phyloP scores from a whole-genome alignment of 2,329 filamentous ascomycete species.

The Microcyclosporella mali region DNA sequence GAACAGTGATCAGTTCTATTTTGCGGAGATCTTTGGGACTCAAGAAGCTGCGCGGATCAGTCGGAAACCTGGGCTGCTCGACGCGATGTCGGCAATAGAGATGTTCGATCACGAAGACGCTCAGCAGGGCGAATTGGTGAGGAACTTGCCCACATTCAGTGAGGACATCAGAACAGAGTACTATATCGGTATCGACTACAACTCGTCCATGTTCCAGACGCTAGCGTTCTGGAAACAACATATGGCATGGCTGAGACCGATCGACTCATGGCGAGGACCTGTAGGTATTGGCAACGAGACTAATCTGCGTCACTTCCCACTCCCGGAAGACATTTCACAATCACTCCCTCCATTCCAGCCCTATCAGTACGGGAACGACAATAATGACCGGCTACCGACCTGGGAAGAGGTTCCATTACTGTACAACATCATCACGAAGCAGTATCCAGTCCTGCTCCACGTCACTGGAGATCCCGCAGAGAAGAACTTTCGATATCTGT shows the following conservation, averaged over 20 bases:
- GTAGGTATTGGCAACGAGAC: constrained; percentile 3
- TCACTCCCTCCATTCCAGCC: constrained; percentile 22
- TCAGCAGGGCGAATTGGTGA: constrained; percentile 33
- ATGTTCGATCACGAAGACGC: constrained; percentile 25
- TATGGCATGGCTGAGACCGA: constrained; percentile 32
- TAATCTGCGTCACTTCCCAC: constrained; percentile 13
- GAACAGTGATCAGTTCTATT: constrained; percentile 39
- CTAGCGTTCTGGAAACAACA: constrained; percentile 27
- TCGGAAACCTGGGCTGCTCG: constrained; percentile 18
- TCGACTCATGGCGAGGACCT: constrained; percentile 23
- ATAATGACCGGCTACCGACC: neutral
- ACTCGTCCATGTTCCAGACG: constrained; percentile 23
- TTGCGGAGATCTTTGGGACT: constrained; percentile 48
- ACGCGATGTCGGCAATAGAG: constrained; percentile 31
- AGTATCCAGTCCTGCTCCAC: constrained; percentile 24
- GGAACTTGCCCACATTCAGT: constrained; percentile 22
- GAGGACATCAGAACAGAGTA: constrained; percentile 14
- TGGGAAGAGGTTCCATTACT: constrained; percentile 18
- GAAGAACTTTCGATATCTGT: constrained; percentile 24
- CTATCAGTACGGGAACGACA: constrained; percentile 7
- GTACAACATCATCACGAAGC: constrained; percentile 25
- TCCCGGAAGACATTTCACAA: constrained; percentile 19
- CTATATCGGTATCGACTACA: constrained; percentile 20
- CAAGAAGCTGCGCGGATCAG: constrained; percentile 40
- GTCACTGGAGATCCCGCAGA: constrained; percentile 24